Base-by-base conservation (phyloP, 2,329 filamentous ascomycete species). In the Lachnellula cervina region DNA sequence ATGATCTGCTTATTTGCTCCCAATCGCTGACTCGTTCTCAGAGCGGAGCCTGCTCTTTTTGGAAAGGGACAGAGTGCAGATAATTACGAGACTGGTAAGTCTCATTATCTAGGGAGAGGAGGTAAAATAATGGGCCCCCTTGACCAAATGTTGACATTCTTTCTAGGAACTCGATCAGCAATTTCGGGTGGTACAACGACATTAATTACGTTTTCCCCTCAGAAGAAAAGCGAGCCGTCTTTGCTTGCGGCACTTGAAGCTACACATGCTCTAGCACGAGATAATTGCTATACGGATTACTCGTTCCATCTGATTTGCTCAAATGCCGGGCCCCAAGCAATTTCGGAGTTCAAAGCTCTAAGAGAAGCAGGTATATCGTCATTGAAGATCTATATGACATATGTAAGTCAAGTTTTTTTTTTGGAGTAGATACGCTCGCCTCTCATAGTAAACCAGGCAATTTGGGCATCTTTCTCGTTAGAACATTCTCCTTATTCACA, bases 121-220 rank as follows among this genome's bases (percentile, higher is more conserved):
- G 2, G 21, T 23, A 23, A 23, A 23, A 23, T 9, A 16, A 34
- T 17, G 21, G 21, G 21, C 14, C n/a, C 44, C 13, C 11, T 32
- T 32, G 21, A 1, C n/a, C 21, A 25, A 5, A 21, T 52, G 19
- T 21, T 42, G 13, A 73, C 51, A 42, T 19, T 19, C 35, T 62
- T 23, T 34, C 2, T 47, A 69, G 71, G 72, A 2, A 76, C 73
- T 34, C 69, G 74, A 57, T 76, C 73, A 52, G 76, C 76, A 23
- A 70, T 77, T 56, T 74, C 73, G 38, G 76, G 76, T 46, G 76
- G 76, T 32, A 78, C 76, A 23, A 79, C 77, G 2, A 77, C 74
- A 3, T 72, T 78, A 61, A 72, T 78, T 13, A 73, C 74, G 0
- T 78, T 78, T 58, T 76, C 76, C 2, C 74, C 74, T 5, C 77